Percentiles rank a stretch among this genome's conserved stretches.
Conservation (phyloP, 495 filamentous ascomycete genomes). For the Glutinoglossum americanum region DNA sequence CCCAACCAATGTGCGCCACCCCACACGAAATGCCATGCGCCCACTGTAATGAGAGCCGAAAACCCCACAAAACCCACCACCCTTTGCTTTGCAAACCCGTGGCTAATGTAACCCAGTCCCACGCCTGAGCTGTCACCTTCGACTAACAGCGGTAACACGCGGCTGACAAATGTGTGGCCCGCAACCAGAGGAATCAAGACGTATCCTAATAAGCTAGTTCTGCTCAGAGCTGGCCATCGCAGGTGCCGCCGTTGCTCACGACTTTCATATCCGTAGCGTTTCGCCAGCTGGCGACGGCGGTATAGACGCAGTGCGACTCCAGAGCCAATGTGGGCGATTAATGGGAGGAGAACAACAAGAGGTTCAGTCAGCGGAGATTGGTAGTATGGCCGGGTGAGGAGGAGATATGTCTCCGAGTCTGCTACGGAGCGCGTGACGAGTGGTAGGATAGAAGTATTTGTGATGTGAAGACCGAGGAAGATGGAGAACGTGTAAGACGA, state of each 20-base stretch:
- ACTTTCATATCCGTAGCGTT: conserved; percentile 44
- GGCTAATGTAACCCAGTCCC: conserved; percentile 60
- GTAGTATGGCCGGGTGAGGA: conserved; percentile 50
- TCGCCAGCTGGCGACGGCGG: conserved; percentile 40
- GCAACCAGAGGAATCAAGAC: conserved; percentile 36
- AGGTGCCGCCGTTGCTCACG: conserved; percentile 18
- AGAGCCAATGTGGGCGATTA: conserved; percentile 32
- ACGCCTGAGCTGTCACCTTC: conserved; percentile 73
- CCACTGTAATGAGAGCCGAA: conserved; percentile 39
- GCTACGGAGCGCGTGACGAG: conserved; percentile 33
- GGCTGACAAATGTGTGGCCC: conserved; percentile 49
- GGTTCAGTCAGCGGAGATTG: conserved; percentile 40
- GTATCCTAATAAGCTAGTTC: conserved; percentile 46
- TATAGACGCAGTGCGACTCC: conserved; percentile 58
- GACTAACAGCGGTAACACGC: conserved; percentile 44
- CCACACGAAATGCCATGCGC: conserved; percentile 62
- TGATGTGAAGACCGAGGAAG: conserved; percentile 57
- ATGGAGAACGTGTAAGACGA: conserved; percentile 68
- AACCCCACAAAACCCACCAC: conserved; percentile 46
- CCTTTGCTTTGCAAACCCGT: conserved; percentile 55
- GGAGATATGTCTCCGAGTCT: conserved; percentile 32
- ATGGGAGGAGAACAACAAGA: conserved; percentile 23
- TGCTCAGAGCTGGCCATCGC: conserved; percentile 47
- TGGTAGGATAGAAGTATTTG: conserved; percentile 59
- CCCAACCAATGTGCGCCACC: conserved; percentile 60